Evolutionary conservation across 2,329 filamentous ascomycete species (phyloP), one percentile per base, ranked within the genome.

Genomic region (Clarireedia hainanense): DNA sequence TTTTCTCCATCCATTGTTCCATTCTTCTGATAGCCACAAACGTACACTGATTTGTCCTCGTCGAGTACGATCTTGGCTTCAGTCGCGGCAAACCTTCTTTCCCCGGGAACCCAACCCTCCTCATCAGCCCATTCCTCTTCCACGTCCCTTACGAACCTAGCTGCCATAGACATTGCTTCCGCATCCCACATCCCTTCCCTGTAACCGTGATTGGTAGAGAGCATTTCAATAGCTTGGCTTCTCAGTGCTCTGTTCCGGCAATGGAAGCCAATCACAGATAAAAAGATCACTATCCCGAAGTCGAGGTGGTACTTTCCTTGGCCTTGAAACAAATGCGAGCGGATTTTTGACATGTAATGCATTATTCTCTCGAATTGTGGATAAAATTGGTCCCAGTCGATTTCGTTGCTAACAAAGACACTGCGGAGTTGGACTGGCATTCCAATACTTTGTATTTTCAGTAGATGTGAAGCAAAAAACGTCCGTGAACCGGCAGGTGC

Each of bases 161-260:
- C 42, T 6, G 56, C 43, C 39, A 37, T 47, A 12, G 36, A 34
- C 52, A 39, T 5, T 5, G 36, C 46, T 30, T 52, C 47, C 26
- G 53, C 51, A 45, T 61, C 57, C 56, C 58, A 61, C n/a, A 61
- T 46, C 4, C 60, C 58, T 52, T 61, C 60, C 30, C 51, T 39
- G 37, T 61, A 59, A 6, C 52, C 58, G 30, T 34, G 30, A 5
- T 34, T 34, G 30, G 30, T 34, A 6, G 37, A 42, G n/a, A 26
- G 43, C 20, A 30, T 48, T 3, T 51, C 30, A 24, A 61, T 57
- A 5, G 54, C 55, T 52, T 49, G 39, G 23, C 37, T 23, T 23
- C 60, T 55, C 12, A 56, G 34, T 6, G 40, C 26, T 23, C 20
- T 36, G 40, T 60, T 46, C 15, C 60, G 54, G 37, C 60, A 61